A percentile compares a stretch with the other conserved stretches of the same genome.
These are phyloP conservation scores for Xylariaceae sp. DNA, from an alignment of 2,329 filamentous ascomycete species.

Conservation along the genomic window DNA sequence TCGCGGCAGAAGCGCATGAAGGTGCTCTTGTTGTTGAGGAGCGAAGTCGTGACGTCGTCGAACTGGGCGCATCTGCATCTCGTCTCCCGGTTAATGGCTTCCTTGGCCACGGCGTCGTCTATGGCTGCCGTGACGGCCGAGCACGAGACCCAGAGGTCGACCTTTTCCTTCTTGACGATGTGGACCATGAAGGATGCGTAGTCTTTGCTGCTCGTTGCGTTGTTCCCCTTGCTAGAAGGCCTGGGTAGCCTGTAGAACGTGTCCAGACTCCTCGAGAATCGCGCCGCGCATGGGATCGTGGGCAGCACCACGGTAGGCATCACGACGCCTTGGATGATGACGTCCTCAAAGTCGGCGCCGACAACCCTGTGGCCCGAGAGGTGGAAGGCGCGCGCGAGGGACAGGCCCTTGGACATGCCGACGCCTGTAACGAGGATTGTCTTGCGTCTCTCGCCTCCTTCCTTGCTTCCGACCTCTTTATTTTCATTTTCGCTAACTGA, in stretches of 20 bases:
- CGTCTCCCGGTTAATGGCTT: slow-evolving; percentile 53
- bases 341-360: slow-evolving; percentile 58
- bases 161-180: slow-evolving; percentile 53
- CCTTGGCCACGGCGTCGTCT: slow-evolving; percentile 61
- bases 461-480: slow-evolving; percentile 1
- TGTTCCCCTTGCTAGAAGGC: too few species aligned
- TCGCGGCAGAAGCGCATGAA: slow-evolving; percentile 56
- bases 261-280: slow-evolving; percentile 52
- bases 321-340: too few species aligned
- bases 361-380: slow-evolving; percentile 63
- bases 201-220: slow-evolving; percentile 35
- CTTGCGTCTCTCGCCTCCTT: slow-evolving; percentile 4
- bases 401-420: slow-evolving; percentile 65
- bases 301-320: slow-evolving; percentile 49
- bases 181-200: slow-evolving; percentile 55
- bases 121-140: slow-evolving; percentile 61
- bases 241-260: slow-evolving; percentile 46
- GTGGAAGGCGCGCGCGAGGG: slow-evolving; percentile 60
- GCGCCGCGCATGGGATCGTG: slow-evolving; percentile 51
- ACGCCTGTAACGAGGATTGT: slow-evolving; percentile 68
- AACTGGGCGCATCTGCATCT: slow-evolving; percentile 60
- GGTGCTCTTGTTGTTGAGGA: slow-evolving; percentile 57
- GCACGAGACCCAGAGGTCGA: slow-evolving; percentile 70
- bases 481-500: too few species aligned
- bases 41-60: slow-evolving; percentile 47